A percentile compares a stretch with the other conserved stretches of the same genome.
Conservation (phyloP, 805 yeast genomes). For the Candida hispaniensis region DNA sequence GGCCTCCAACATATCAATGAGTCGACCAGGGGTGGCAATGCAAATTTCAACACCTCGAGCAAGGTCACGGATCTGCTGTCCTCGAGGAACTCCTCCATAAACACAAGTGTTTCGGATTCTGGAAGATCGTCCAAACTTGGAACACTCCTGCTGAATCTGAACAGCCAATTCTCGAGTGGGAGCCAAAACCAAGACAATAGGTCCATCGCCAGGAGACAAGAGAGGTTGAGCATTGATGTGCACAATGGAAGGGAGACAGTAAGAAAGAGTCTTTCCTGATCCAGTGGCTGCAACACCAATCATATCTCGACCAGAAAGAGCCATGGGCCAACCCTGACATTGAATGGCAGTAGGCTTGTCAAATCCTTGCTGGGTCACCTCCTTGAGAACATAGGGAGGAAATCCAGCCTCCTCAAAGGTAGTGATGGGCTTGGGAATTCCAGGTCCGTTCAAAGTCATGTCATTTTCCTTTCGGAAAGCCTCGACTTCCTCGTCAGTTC, state of each 20-base stretch:
- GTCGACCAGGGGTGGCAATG: conserved; percentile 98
- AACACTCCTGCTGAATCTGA: conserved; percentile 92
- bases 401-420: conserved; percentile 94
- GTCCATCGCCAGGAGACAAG: conserved; percentile 91
- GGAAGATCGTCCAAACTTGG: conserved; percentile 84
- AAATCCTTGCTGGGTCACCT: conserved; percentile 87
- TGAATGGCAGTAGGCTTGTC: conserved; percentile 92
- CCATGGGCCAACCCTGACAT: conserved; percentile 99
- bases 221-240: conserved; percentile 98
- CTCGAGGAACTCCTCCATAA: conserved; percentile 98
- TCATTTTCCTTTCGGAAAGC: conserved; percentile 73
- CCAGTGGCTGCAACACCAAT: conserved; percentile 99
- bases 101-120: conserved; percentile 90
- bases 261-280: conserved; percentile 95
- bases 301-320: conserved; percentile 96
- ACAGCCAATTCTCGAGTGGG: conserved; percentile 99
- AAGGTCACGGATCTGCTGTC: conserved; percentile 94
- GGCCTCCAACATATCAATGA: conserved; percentile 92
- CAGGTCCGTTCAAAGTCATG: conserved; percentile 73
- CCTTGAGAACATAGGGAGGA: conserved; percentile 84
- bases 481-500: conserved; percentile 62
- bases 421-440: conserved; percentile 91
- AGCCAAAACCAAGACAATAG: conserved; percentile 87
- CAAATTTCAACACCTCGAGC: conserved; percentile 90
- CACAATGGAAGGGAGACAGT: conserved; percentile 93